Percentiles rank a stretch among this genome's conserved stretches.
Conservation (phyloP, 2,329 filamentous ascomycete species). For the Stachybotrys chlorohalonatus region DNA sequence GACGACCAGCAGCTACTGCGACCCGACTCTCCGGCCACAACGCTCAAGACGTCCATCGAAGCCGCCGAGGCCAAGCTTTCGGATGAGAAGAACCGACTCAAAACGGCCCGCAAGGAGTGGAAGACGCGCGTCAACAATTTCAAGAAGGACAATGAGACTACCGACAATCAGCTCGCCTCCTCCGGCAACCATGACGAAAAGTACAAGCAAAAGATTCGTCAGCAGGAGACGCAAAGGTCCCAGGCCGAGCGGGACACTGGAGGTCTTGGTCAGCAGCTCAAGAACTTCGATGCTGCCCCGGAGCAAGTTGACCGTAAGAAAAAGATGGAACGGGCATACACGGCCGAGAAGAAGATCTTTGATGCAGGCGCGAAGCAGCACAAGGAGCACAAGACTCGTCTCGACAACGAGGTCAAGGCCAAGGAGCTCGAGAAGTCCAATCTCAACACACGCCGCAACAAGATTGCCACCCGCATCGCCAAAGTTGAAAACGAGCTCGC, state of each 20-base stretch:
- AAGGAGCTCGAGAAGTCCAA: slow-evolving; percentile 56
- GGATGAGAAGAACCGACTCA: slow-evolving; percentile 61
- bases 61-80: slow-evolving; percentile 61
- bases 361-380: slow-evolving; percentile 47
- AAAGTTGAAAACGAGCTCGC: slow-evolving; percentile 67
- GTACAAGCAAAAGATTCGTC: slow-evolving; percentile 63
- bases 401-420: slow-evolving; percentile 53
- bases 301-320: slow-evolving; percentile 51
- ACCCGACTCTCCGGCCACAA: slow-evolving; percentile 69
- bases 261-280: slow-evolving; percentile 48
- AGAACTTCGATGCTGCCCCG: slow-evolving; percentile 54
- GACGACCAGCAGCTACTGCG: slow-evolving; percentile 52
- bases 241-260: slow-evolving; percentile 50
- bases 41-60: slow-evolving; percentile 66
- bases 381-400: slow-evolving; percentile 48
- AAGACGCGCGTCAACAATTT: slow-evolving; percentile 58
- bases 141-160: slow-evolving; percentile 65
- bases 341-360: slow-evolving; percentile 48
- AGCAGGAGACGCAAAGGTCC: slow-evolving; percentile 65
- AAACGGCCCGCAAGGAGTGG: slow-evolving; percentile 65
- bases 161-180: slow-evolving; percentile 57
- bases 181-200: slow-evolving; percentile 68
- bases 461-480: slow-evolving; percentile 59
- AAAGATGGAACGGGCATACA: slow-evolving; percentile 41
- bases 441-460: slow-evolving; percentile 61